A percentile compares a stretch with the other conserved stretches of the same genome.
Conservation (phyloP, 345 rosid species). For the Brassica incana region DNA sequence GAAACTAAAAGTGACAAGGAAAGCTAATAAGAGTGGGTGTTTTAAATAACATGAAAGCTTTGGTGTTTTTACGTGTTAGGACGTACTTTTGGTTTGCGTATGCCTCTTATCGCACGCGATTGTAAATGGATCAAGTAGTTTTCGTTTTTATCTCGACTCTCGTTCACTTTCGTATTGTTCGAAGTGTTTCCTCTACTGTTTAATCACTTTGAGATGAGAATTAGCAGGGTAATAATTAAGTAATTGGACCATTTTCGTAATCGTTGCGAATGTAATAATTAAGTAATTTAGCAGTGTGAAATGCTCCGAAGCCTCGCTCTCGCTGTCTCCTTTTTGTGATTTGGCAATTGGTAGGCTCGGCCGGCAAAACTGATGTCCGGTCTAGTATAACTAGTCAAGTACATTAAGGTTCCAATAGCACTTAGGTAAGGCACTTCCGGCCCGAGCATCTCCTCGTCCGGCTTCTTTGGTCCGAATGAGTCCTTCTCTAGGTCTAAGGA, state of each 20-base stretch:
- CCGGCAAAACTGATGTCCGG: no score
- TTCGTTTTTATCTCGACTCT: neutral
- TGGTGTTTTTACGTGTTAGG: neutral
- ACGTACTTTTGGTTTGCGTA: neutral
- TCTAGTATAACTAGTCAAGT: no score
- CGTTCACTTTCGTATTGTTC: neutral
- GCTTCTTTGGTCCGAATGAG: no score
- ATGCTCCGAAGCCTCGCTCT: neutral
- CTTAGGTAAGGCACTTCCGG: no score
- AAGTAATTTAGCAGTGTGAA: neutral
- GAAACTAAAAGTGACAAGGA: neutral
- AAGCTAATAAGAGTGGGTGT: neutral
- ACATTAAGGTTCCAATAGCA: no score
- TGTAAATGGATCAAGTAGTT: slow-evolving; percentile 1
- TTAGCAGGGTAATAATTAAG: neutral
- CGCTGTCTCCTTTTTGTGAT: neutral
- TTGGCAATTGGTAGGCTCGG: neutral
- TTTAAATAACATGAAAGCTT: neutral
- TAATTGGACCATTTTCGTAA: neutral
- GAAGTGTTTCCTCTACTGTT: neutral
- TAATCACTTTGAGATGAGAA: neutral
- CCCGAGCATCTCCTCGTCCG: no score
- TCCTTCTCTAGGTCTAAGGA: no score
- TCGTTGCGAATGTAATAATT: no score
- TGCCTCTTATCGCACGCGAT: neutral